Base-by-base conservation (phyloP, 2,329 filamentous ascomycete genomes). In the Aurifilum marmelostoma region DNA sequence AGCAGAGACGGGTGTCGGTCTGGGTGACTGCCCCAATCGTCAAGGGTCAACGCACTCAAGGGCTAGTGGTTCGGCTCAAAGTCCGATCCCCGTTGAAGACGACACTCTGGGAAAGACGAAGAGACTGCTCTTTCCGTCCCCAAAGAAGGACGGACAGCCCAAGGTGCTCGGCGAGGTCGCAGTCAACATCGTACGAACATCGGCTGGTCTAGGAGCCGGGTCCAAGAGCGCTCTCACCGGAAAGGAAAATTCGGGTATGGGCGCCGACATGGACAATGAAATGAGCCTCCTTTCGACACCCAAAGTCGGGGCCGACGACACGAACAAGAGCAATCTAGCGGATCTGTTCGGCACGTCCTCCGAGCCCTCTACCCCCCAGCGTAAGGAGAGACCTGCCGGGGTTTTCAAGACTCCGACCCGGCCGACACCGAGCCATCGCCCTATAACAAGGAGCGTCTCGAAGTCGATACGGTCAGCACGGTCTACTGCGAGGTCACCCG, bases 51-150 rank as follows among this genome's bases (percentile, higher is more conserved):
- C 82, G n/a, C 84, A 86, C 72, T 87, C 86, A n/a, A 79, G 82
- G 73, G 84, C 82, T 39, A 85, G 81, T 70, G 88, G 87, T 60
- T 87, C 85, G 39, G 84, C 82, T 21, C 80, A 85, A 63, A 89
- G 84, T 73, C 88, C 88, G 21, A 87, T 90, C 43, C 80, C 83
- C 37, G 72, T 87, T 7, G 83, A 84, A 43, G 82, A 86, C 54
- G 74, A 83, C 64, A 83, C 84, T 43, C 80, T 86, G 63, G 87
- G 86, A 43, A 80, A 77, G 65, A 94, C 91, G 0, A 85, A 91
- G 70, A 85, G 93, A 69, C 79, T 94, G 2, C 83, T 96, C 0
- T 96, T 96, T 75, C 91, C 92, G 0, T 94, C 91, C 0, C 92
- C 92, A 2, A 85, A 89, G 58, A 91, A 91, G 72, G 86, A 88